A percentile compares a stretch with the other conserved stretches of the same genome.
Evolutionary conservation across 1,284 basidiomycete genomes (phyloP).

Genomic region (Ceratobasidium sp.): DNA sequence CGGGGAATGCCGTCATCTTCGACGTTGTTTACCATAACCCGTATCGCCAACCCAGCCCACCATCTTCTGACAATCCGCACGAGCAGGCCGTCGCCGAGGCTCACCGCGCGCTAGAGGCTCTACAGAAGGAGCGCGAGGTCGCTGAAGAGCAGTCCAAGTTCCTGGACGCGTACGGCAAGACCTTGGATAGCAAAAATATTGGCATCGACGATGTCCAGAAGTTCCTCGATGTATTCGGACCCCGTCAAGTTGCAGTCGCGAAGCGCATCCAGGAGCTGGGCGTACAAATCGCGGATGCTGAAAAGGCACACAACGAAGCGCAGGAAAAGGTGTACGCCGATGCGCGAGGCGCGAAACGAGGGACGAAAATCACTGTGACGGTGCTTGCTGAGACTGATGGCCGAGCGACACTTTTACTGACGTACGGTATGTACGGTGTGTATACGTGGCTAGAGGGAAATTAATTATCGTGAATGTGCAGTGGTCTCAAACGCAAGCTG

Average conservation of each 20-base stretch:
- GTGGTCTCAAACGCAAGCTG: slow-evolving; percentile 50
- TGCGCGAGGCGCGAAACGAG: slow-evolving; percentile 46
- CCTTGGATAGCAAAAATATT: slow-evolving; percentile 47
- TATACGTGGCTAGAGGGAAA: slow-evolving; percentile 24
- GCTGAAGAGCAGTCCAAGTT: slow-evolving; percentile 43
- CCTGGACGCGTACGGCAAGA: slow-evolving; percentile 48
- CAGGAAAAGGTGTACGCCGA: slow-evolving; percentile 41
- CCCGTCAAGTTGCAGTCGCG: slow-evolving; percentile 44
- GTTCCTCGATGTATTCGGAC: slow-evolving; percentile 50
- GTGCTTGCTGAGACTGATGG: slow-evolving; percentile 48
- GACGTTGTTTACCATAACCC: slow-evolving; percentile 51
- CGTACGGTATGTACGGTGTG: slow-evolving; percentile 44
- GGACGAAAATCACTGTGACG: slow-evolving; percentile 49
- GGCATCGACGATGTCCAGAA: slow-evolving; percentile 43
- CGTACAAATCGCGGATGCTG: slow-evolving; percentile 43
- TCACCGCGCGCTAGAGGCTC: slow-evolving; percentile 51
- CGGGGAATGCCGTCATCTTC: slow-evolving; percentile 51
- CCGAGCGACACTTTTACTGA: slow-evolving; percentile 35
- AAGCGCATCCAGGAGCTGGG: slow-evolving; percentile 33
- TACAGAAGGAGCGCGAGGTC: slow-evolving; percentile 43
- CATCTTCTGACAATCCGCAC: slow-evolving; percentile 18
- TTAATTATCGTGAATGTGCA: slow-evolving; percentile 18
- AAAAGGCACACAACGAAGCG: slow-evolving; percentile 41
- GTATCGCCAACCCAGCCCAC: neutral
- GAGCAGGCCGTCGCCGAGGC: slow-evolving; percentile 45